Conservation (phyloP, 441 rosid genomes). For the Syzygium syzygioides region DNA sequence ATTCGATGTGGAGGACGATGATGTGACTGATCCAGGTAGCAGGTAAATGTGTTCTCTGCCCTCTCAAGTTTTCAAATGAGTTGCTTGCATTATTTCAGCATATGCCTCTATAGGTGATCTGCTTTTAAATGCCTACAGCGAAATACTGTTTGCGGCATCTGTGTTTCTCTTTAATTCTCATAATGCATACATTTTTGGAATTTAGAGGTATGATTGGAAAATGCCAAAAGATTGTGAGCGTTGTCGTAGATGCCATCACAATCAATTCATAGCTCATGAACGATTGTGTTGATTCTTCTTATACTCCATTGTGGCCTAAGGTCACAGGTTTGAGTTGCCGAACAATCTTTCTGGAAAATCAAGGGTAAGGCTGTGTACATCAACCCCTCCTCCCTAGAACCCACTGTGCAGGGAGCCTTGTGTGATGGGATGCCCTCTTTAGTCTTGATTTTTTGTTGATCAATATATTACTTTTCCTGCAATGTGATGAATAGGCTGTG, state of each 20-base stretch:
- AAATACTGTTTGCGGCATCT: background rate
- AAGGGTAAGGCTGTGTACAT: background rate
- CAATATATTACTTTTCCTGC: background rate
- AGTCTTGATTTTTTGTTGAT: background rate
- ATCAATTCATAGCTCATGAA: background rate
- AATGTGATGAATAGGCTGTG: background rate
- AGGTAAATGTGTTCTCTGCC: conserved; percentile 39
- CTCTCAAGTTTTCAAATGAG: background rate
- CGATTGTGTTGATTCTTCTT: background rate
- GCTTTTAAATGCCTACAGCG: background rate
- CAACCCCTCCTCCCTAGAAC: background rate
- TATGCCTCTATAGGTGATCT: background rate
- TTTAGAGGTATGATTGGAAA: background rate
- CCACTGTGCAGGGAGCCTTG: background rate
- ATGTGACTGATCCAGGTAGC: conserved; percentile 46
- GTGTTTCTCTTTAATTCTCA: background rate
- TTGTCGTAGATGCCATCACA: background rate
- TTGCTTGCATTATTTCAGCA: background rate
- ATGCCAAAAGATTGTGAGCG: background rate
- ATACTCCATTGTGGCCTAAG: background rate
- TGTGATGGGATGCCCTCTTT: background rate
- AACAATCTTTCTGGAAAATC: background rate
- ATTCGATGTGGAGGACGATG: conserved; percentile 76
- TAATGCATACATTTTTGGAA: background rate
- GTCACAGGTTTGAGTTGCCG: background rate